Base-by-base conservation (phyloP, 1,139 yeast genomes). In the Yamadazyma songkhlaensis region DNA sequence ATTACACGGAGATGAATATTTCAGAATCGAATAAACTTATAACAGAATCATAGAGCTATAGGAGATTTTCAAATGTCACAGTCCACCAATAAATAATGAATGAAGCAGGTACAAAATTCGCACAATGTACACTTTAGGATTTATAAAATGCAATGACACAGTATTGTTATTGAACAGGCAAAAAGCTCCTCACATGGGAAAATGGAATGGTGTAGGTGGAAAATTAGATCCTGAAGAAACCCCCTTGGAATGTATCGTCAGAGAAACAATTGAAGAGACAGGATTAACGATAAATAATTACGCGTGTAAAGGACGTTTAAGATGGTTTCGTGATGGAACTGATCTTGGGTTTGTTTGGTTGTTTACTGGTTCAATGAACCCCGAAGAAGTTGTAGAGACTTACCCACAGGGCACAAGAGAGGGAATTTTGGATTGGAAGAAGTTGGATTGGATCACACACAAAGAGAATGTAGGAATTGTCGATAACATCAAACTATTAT, bases 201-300 rank as follows among this genome's bases (percentile, higher is more conserved):
- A 69, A 38, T 72, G 77, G 77, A 72, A 72, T 44, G 78, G 77
- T 2, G 72, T 72, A 10, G 77, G 77, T 3, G 78, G 78, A 1
- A 72, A 72, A 45, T 46, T 72, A 12, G 72, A 70, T 21, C 39
- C 46, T 0, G 53, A 44, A 8, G 76, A 69, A 46, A 43, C 62
- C 2, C 67, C 76, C 2, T 42, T 57, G 24, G 60, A 62, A 8
- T 68, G 77, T 39, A 70, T 72, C 14, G 55, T 64, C 3, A 46
- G 77, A 35, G 77, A 72, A 48, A 64, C 75, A 0, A 31, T 46
- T 12, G 77, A 72, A 50, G 77, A 72, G 47, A 67, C 77, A 0
- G 75, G 73, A 2, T 49, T 72, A 29, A 25, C 37, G n/a, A 43
- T 61, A 12, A 54, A 59, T 0, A 56, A 56, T 30, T 67, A 55